Evolutionary conservation across 306 rosid genomes (phyloP).

Genomic region (Dalbergia cochinchinensis): DNA sequence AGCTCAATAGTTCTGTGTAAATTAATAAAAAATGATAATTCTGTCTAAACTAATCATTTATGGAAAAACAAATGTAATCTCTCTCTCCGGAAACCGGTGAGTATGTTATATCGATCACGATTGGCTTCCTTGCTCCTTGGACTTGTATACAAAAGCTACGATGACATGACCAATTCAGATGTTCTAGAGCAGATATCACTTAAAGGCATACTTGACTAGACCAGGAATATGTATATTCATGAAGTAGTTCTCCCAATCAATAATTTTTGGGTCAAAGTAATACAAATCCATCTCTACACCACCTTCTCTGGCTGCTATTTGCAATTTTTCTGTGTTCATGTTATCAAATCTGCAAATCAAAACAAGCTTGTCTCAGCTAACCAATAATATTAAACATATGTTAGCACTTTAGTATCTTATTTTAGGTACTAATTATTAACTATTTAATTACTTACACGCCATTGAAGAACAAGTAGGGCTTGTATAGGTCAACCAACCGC

Average conservation of each 20-base stretch:
- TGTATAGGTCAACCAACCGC: constrained; percentile 76
- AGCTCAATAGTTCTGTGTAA: no score
- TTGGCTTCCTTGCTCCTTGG: no score
- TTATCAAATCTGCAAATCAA: constrained; percentile 67
- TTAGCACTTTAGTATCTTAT: not conserved
- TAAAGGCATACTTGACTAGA: constrained; percentile 66
- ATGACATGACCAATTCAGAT: not conserved
- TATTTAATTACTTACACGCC: constrained; percentile 62
- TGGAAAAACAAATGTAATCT: no score
- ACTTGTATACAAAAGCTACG: not conserved
- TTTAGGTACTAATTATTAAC: not conserved
- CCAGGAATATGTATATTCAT: constrained; percentile 67
- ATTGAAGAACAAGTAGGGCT: constrained; percentile 76
- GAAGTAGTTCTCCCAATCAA: constrained; percentile 82
- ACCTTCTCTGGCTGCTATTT: constrained; percentile 54
- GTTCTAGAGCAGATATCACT: constrained; percentile 38
- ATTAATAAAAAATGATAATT: no score
- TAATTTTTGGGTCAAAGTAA: constrained; percentile 68
- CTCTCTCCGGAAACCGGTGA: no score
- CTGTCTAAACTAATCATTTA: no score
- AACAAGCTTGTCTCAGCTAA: not conserved
- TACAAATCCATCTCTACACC: constrained; percentile 60
- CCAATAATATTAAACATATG: not conserved
- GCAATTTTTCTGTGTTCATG: constrained; percentile 68
- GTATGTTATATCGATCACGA: no score